Percentiles rank a stretch among this genome's conserved stretches.
Evolutionary conservation across 1,139 yeast species (phyloP).

Genomic region (Magnusiomyces suaveolens): DNA sequence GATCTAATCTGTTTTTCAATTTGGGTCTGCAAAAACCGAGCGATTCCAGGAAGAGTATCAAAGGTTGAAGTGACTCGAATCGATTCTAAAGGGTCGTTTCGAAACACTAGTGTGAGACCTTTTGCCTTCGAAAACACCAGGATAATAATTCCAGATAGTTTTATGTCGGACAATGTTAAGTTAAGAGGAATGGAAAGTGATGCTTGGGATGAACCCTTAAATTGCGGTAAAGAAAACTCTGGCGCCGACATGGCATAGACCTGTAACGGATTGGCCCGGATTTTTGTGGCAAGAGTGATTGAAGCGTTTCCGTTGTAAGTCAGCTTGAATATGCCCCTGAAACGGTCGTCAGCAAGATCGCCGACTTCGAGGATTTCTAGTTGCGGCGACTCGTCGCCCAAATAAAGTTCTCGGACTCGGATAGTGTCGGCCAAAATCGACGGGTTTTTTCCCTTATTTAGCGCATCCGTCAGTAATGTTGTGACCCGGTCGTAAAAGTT

Average conservation of each 20-base stretch:
- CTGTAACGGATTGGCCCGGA: conserved; percentile 75
- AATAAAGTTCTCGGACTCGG: conserved; percentile 59
- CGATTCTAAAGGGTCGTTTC: conserved; percentile 79
- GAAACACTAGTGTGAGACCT: conserved; percentile 76
- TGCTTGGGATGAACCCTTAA: conserved; percentile 50
- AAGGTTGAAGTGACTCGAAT: conserved; percentile 77
- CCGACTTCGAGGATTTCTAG: conserved; percentile 82
- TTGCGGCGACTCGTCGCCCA: conserved; percentile 70
- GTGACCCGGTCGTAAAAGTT: conserved; percentile 57
- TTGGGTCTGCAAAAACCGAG: conserved; percentile 68
- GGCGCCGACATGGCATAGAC: conserved; percentile 46
- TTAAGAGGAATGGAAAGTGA: conserved; percentile 73
- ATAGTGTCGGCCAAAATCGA: conserved; percentile 67
- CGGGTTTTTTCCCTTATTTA: conserved; percentile 67
- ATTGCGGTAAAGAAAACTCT: conserved; percentile 54
- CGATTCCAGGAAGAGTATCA: conserved; percentile 75
- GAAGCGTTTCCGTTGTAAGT: conserved; percentile 74
- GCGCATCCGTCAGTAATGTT: conserved; percentile 62
- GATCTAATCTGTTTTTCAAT: conserved; percentile 75
- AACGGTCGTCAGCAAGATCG: conserved; percentile 68
- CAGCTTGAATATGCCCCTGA: conserved; percentile 77
- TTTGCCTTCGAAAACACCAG: conserved; percentile 73
- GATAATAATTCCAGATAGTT: conserved; percentile 70
- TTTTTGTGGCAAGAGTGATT: conserved; percentile 68
- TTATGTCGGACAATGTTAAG: conserved; percentile 61